Conservation (phyloP, 495 filamentous ascomycete genomes). For the Clohesyomyces aquaticus region DNA sequence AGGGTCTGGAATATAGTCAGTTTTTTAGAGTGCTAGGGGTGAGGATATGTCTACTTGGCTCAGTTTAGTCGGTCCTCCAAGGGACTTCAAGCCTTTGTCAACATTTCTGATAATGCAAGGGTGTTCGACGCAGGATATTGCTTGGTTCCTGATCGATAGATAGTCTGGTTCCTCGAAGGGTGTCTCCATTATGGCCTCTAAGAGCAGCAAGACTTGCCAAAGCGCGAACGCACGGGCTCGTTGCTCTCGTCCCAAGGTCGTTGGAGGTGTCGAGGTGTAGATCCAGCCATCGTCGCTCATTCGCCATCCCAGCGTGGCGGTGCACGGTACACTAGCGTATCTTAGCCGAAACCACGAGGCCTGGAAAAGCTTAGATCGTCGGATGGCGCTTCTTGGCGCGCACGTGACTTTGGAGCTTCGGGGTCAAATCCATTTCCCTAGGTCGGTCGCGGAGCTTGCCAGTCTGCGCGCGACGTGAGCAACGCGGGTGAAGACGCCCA, state of each 20-base stretch:
- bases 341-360: too few species aligned
- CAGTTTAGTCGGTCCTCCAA: constrained; percentile 69
- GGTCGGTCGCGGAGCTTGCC: background rate
- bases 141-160: constrained; percentile 14
- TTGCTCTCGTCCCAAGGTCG: too few species aligned
- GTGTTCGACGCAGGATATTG: constrained; percentile 81
- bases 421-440: background rate
- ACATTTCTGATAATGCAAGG: constrained; percentile 82
- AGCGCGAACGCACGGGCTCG: too few species aligned
- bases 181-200: background rate
- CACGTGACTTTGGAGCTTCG: too few species aligned
- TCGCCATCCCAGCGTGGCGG: too few species aligned
- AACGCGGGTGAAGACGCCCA: background rate
- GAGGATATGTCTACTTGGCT: constrained; percentile 58
- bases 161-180: background rate
- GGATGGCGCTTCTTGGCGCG: too few species aligned
- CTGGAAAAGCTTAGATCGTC: too few species aligned
- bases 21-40: background rate
- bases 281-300: too few species aligned
- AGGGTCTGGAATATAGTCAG: constrained; percentile 10
- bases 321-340: too few species aligned
- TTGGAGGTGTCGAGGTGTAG: too few species aligned
- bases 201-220: too few species aligned
- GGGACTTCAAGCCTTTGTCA: constrained; percentile 77
- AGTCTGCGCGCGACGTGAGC: background rate